Evolutionary conservation across 2,329 filamentous ascomycete species (phyloP), one percentile per base, ranked within the genome.

Genomic region (Oidium heveae): DNA sequence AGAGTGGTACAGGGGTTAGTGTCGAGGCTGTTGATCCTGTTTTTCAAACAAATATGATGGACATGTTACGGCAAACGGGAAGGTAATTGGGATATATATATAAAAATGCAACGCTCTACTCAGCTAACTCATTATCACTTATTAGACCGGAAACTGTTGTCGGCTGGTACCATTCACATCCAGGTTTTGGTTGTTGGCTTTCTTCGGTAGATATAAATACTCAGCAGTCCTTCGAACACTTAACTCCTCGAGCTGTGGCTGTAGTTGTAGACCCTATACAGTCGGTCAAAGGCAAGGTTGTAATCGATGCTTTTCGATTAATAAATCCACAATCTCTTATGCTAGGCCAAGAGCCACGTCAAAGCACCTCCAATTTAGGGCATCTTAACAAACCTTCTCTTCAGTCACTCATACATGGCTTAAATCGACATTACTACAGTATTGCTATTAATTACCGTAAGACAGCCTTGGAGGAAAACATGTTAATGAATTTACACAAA

Each of bases 31-130:
- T 98, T 59, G 91, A 98, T 67, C 87, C 88, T 10, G 91, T 98
- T 36, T 98, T 98, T 69, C 91, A 98, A 72, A 95, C 87, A 65
- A 98, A 95, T 76, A 98, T 98, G 91, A 98, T 98, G 91, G 91
- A 98, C 68, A 96, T 98, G 91, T 74, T 98, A 67, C 77, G 85
- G 65, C 91, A 98, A 74, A 98, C 91, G 56, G 91, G 91, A 71
- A 78, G 91, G 86, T 93, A 73, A 63, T n/a, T n/a, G n/a, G n/a
- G n/a, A n/a, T n/a, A n/a, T n/a, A n/a, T n/a, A n/a, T n/a, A n/a
- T n/a, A n/a, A n/a, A n/a, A n/a, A n/a, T n/a, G n/a, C n/a, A n/a
- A n/a, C n/a, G n/a, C n/a, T n/a, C n/a, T n/a, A n/a, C n/a, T n/a
- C n/a, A n/a, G n/a, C n/a, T n/a, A n/a, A n/a, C n/a, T n/a, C n/a